These are phyloP conservation scores for Blastocladiella emersonii DNA, from an alignment of 371 early-diverging fungal genomes.

Conservation along the genomic window DNA sequence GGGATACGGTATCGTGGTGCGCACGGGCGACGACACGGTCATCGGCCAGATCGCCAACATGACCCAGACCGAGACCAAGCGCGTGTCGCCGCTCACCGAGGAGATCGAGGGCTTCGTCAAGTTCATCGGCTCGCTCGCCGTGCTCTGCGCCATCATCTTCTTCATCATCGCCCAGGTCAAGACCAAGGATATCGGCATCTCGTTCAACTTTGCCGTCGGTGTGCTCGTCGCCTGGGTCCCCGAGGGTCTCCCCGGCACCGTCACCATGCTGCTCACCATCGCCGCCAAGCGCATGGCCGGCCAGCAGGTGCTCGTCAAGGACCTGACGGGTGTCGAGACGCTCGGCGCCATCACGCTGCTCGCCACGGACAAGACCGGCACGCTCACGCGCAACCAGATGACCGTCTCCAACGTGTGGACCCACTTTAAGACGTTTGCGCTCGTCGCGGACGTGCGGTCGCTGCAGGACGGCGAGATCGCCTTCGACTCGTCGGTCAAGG, in stretches of 20 bases:
- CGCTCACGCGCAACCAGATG: conserved; percentile 91
- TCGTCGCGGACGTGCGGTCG: conserved; percentile 1
- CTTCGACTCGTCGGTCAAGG: conserved; percentile 5
- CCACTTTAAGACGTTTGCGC: conserved; percentile 34
- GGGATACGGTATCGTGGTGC: conserved; percentile 79
- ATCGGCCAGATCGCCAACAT: conserved; percentile 89
- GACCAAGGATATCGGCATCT: conserved; percentile 31
- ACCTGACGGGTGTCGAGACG: conserved; percentile 87
- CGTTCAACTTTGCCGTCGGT: conserved; percentile 80
- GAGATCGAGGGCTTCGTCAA: conserved; percentile 76
- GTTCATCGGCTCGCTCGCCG: conserved; percentile 69
- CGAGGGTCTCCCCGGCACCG: conserved; percentile 78
- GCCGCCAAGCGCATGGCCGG: conserved; percentile 88
- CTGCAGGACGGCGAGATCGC: background rate
- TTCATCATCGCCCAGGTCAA: conserved; percentile 42
- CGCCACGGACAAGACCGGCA: conserved; percentile 93
- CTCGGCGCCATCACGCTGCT: conserved; percentile 86
- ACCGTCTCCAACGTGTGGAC: conserved; percentile 81
- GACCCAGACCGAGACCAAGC: conserved; percentile 56
- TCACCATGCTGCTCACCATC: conserved; percentile 75
- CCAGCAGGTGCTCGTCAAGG: conserved; percentile 81
- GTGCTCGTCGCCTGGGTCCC: conserved; percentile 81
- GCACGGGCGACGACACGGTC: conserved; percentile 81
- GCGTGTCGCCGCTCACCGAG: conserved; percentile 48
- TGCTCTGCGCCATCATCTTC: conserved; percentile 58